Conservation (phyloP, 306 rosid genomes). For the Fragaria iinumae region DNA sequence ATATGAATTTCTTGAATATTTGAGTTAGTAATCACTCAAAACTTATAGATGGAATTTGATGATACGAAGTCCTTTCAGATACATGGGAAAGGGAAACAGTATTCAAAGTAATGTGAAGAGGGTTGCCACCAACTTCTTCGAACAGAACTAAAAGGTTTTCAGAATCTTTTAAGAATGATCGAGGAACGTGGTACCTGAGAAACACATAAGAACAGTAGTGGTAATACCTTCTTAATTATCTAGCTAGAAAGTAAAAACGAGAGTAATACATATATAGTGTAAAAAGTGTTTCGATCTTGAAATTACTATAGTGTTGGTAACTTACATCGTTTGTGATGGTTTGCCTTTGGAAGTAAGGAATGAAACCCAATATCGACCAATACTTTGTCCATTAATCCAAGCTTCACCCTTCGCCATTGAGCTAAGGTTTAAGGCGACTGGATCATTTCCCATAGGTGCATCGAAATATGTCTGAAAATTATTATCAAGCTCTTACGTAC, state of each 20-base stretch:
- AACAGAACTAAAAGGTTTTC: constrained; percentile 48
- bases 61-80: neutral
- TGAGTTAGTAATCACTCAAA: neutral
- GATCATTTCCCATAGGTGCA: constrained; percentile 48
- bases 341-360: constrained; percentile 46
- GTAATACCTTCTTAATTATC: neutral
- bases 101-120: constrained; percentile 46
- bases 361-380: constrained; percentile 74
- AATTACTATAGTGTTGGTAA: neutral
- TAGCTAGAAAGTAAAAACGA: neutral
- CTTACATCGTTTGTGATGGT: constrained; percentile 68
- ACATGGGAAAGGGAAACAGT: constrained; percentile 33
- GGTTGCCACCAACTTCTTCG: constrained; percentile 78
- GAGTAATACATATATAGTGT: no score
- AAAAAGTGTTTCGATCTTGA: neutral
- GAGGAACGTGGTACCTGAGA: constrained; percentile 66
- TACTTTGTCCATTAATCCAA: constrained; percentile 68
- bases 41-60: neutral
- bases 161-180: constrained; percentile 50
- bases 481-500: neutral
- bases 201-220: neutral
- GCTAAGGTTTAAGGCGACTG: constrained; percentile 50
- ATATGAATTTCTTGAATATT: neutral
- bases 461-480: constrained; percentile 45
- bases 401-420: constrained; percentile 77